phyloP scores from a whole-genome alignment of 2,329 filamentous ascomycete species.

The Cadophora gregata region DNA sequence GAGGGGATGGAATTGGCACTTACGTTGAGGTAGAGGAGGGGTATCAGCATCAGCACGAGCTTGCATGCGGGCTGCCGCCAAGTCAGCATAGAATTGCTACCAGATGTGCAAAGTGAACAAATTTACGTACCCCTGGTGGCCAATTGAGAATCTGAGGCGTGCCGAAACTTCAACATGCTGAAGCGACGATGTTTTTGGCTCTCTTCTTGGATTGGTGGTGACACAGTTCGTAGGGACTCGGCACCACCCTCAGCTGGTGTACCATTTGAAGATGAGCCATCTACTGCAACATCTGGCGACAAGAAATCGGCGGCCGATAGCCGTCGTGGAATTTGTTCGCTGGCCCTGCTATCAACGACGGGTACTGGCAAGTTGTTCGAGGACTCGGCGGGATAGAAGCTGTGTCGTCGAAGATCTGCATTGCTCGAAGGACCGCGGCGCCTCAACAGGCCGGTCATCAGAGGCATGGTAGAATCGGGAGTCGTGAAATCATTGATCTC shows the following conservation, averaged over 20 bases:
- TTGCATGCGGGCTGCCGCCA: slow-evolving; percentile 66
- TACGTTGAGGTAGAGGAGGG: slow-evolving; percentile 66
- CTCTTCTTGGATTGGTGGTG: slow-evolving; percentile 60
- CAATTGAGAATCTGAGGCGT: slow-evolving; percentile 91
- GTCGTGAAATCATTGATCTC: slow-evolving; percentile 38
- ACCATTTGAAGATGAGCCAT: slow-evolving; percentile 26
- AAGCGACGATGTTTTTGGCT: slow-evolving; percentile 64
- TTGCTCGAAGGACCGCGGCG: slow-evolving; percentile 41
- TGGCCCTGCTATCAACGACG: slow-evolving; percentile 39
- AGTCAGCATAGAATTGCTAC: slow-evolving; percentile 20
- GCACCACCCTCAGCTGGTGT: slow-evolving; percentile 32
- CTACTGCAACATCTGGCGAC: slow-evolving; percentile 30
- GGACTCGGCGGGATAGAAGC: slow-evolving; percentile 38
- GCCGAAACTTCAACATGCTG: slow-evolving; percentile 81
- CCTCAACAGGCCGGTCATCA: slow-evolving; percentile 41
- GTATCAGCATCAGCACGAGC: slow-evolving; percentile 52
- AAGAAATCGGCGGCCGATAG: slow-evolving; percentile 41
- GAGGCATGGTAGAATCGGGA: slow-evolving; percentile 37
- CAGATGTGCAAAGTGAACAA: not conserved
- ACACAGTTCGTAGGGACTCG: slow-evolving; percentile 30
- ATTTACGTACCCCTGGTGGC: slow-evolving; percentile 58
- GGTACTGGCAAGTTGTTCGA: slow-evolving; percentile 30
- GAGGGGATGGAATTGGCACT: slow-evolving; percentile 39
- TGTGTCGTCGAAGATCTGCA: slow-evolving; percentile 42
- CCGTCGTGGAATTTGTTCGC: slow-evolving; percentile 44